Conservation (phyloP, 2,329 filamentous ascomycete species). For the Chaetoscypha palmicola region DNA sequence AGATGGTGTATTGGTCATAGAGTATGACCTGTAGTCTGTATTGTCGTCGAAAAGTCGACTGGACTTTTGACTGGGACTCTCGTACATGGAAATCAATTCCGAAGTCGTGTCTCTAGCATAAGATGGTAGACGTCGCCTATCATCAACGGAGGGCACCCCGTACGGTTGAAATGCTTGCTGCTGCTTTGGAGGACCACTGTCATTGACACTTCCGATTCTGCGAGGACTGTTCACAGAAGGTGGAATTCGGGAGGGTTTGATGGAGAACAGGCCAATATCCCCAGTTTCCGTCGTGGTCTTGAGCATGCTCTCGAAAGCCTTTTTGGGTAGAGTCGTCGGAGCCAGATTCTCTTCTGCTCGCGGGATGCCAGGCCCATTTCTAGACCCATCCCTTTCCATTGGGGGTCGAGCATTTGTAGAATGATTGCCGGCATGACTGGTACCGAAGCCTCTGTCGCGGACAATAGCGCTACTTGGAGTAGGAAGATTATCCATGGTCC, state of each 20-base stretch:
- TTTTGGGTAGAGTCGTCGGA: conserved; percentile 42
- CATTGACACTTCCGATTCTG: conserved; percentile 15
- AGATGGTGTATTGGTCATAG: conserved; percentile 43
- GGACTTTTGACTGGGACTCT: conserved; percentile 42
- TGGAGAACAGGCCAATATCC: conserved; percentile 56
- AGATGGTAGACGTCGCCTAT: conserved; percentile 40
- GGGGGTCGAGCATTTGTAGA: conserved; percentile 15
- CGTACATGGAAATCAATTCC: conserved; percentile 50
- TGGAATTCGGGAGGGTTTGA: conserved; percentile 35
- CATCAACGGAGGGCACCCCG: conserved; percentile 32
- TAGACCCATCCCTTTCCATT: conserved; percentile 11
- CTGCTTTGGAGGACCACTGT: conserved; percentile 16
- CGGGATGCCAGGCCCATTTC: conserved; percentile 37
- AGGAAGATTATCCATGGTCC: conserved; percentile 21
- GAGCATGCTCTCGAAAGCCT: conserved; percentile 57
- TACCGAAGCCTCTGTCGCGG: conserved; percentile 13
- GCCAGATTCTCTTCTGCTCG: conserved; percentile 28
- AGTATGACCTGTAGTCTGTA: conserved; percentile 43
- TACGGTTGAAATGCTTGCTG: conserved; percentile 21
- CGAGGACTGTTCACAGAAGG: conserved; percentile 21
- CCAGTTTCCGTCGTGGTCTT: conserved; percentile 60
- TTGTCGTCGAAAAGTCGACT: conserved; percentile 39
- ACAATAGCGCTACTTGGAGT: conserved; percentile 8
- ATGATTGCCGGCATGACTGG: conserved; percentile 7
- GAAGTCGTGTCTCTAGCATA: conserved; percentile 42